Evolutionary conservation across 306 rosid genomes (phyloP).

Genomic region (Echinosophora koreensis): DNA sequence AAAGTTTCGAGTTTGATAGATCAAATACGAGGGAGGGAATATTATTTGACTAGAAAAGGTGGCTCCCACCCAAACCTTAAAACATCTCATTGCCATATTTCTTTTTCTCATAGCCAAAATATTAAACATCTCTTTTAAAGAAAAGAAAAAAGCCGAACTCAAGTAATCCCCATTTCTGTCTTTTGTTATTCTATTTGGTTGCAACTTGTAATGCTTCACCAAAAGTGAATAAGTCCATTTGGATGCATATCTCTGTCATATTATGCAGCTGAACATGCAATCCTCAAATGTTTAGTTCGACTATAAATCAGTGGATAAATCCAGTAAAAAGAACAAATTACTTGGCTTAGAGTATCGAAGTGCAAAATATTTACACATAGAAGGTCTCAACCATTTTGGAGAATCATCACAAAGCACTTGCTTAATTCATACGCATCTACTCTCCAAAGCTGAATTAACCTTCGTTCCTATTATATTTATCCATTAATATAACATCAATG

Average conservation of each 20-base stretch:
- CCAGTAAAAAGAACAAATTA: slow-evolving; percentile 3
- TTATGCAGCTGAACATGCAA: background rate
- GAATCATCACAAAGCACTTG: background rate
- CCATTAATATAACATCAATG: slow-evolving; percentile 1
- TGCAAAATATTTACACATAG: background rate
- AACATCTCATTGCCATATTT: background rate
- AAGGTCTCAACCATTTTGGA: slow-evolving; percentile 26
- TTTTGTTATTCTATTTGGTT: background rate
- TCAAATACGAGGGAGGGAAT: background rate
- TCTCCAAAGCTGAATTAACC: slow-evolving; percentile 28
- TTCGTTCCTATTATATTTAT: background rate
- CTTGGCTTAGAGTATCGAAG: slow-evolving; percentile 6
- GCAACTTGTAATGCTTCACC: slow-evolving; percentile 14
- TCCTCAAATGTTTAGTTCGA: background rate
- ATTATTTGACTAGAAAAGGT: background rate
- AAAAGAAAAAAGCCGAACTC: slow-evolving; percentile 10
- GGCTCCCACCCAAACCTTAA: background rate
- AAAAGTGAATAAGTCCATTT: background rate
- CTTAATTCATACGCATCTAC: slow-evolving; percentile 36
- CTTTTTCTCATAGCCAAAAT: background rate
- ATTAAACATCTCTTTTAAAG: background rate
- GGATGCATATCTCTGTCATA: background rate
- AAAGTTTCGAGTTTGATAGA: background rate
- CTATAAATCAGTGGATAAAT: slow-evolving; percentile 28
- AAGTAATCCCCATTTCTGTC: background rate